Percentiles rank a stretch among this genome's conserved stretches.
phyloP scores from a whole-genome alignment of 768 basidiomycete species.

The Boletus patriciae region DNA sequence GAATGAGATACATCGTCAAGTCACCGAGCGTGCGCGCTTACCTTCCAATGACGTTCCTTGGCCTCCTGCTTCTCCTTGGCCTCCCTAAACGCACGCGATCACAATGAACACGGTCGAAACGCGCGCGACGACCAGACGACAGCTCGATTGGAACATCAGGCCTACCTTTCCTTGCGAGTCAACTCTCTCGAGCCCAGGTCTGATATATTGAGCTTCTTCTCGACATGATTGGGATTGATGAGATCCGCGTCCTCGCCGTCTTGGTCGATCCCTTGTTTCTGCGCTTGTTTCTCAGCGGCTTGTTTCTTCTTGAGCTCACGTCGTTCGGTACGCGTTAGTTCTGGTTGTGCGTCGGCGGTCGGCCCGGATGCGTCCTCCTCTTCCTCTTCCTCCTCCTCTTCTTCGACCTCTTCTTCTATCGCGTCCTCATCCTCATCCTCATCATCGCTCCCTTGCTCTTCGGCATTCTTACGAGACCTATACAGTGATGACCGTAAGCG shows the following conservation, averaged over 20 bases:
- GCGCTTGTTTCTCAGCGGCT: slow-evolving; percentile 45
- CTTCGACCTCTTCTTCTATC: slow-evolving; percentile 42
- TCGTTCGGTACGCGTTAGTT: slow-evolving; percentile 70
- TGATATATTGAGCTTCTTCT: slow-evolving; percentile 73
- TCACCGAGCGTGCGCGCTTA: slow-evolving; percentile 28
- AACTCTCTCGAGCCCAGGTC: slow-evolving; percentile 69
- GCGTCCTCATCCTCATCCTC: slow-evolving; percentile 43
- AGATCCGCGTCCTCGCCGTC: slow-evolving; percentile 68
- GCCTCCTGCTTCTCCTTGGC: slow-evolving; percentile 91
- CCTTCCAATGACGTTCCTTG: slow-evolving; percentile 86
- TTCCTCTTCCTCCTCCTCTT: slow-evolving; percentile 43
- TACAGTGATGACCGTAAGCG: slow-evolving; percentile 8
- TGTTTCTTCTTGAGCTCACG: slow-evolving; percentile 85
- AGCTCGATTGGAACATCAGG: not conserved
- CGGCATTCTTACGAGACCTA: slow-evolving; percentile 26
- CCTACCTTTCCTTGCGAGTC: slow-evolving; percentile 64
- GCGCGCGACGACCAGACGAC: not conserved
- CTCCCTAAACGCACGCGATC: slow-evolving; percentile 51
- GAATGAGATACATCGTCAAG: slow-evolving; percentile 1
- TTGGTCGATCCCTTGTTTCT: slow-evolving; percentile 40
- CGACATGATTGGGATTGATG: slow-evolving; percentile 75
- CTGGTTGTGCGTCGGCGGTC: slow-evolving; percentile 40
- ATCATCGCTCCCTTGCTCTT: slow-evolving; percentile 39
- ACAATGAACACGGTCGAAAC: not conserved
- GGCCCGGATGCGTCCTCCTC: slow-evolving; percentile 38